Percentiles rank a stretch among this genome's conserved stretches.
phyloP scores from a whole-genome alignment of 495 filamentous ascomycete genomes.

The Penicillium silybi region DNA sequence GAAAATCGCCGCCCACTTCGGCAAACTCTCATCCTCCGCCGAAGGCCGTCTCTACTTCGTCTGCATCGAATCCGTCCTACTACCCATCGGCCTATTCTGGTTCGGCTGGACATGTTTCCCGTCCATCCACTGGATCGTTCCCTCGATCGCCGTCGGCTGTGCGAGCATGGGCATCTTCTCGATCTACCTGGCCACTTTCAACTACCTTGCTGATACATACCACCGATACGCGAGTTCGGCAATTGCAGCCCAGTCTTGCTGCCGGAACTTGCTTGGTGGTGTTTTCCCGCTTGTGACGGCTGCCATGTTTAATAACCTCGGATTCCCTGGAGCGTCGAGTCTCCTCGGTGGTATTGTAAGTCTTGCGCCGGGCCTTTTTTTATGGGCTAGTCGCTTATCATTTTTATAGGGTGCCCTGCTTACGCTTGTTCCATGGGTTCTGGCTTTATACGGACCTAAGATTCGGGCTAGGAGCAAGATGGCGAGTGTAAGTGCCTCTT shows the following conservation, averaged over 20 bases:
- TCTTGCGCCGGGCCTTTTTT: background rate
- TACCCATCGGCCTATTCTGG: slow-evolving; percentile 78
- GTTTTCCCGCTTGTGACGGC: slow-evolving; percentile 75
- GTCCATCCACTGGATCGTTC: slow-evolving; percentile 72
- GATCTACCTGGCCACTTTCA: slow-evolving; percentile 88
- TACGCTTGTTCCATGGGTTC: slow-evolving; percentile 79
- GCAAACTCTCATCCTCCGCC: slow-evolving; percentile 51
- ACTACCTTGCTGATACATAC: slow-evolving; percentile 92
- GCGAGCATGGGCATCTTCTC: slow-evolving; percentile 86
- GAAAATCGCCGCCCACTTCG: slow-evolving; percentile 39
- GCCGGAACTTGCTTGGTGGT: slow-evolving; percentile 79
- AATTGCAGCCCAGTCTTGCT: slow-evolving; percentile 81
- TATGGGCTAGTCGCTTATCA: slow-evolving; percentile 5
- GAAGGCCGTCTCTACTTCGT: slow-evolving; percentile 82
- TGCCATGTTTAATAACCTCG: slow-evolving; percentile 67
- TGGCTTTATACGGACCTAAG: slow-evolving; percentile 73
- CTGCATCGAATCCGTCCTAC: slow-evolving; percentile 64
- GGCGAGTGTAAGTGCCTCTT: slow-evolving; percentile 48
- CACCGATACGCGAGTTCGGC: slow-evolving; percentile 81
- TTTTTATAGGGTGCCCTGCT: slow-evolving; percentile 50
- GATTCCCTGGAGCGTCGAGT: slow-evolving; percentile 67
- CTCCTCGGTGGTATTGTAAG: slow-evolving; percentile 69
- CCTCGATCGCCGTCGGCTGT: slow-evolving; percentile 63
- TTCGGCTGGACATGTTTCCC: slow-evolving; percentile 72
- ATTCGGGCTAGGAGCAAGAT: slow-evolving; percentile 78